These are phyloP conservation scores for Hericium erinaceus DNA, from an alignment of 768 basidiomycete genomes.

Conservation along the genomic window DNA sequence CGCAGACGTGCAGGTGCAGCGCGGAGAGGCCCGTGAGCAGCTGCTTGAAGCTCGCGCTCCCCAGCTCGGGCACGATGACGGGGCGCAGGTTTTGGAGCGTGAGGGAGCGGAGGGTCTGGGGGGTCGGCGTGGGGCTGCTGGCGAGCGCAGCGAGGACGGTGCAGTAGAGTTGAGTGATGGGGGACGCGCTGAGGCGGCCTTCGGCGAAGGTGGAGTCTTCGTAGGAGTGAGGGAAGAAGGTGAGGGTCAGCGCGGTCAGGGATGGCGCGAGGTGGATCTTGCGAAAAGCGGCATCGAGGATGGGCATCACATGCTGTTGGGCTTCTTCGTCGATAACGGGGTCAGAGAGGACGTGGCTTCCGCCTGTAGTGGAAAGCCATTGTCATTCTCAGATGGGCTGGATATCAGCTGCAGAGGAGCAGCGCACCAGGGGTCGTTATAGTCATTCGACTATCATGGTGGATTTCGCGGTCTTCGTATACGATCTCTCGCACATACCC, in stretches of 20 bases:
- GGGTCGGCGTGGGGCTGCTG: not conserved
- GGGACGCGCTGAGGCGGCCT: not conserved
- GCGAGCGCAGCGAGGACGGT: not conserved
- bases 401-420: too few relatives aligned
- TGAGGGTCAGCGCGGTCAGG: not conserved
- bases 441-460: not conserved
- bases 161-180: not conserved
- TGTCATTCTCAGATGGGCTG: too few relatives aligned
- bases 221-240: conserved; percentile 4
- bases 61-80: not conserved
- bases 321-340: not conserved
- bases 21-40: not conserved
- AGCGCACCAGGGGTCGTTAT: too few relatives aligned
- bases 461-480: not conserved
- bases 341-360: too few relatives aligned
- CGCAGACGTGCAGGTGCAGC: not conserved
- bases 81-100: not conserved
- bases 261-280: conserved; percentile 3
- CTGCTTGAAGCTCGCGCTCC: not conserved
- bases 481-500: not conserved
- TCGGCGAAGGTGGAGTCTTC: conserved; percentile 2
- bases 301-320: not conserved
- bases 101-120: not conserved
- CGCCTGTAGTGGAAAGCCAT: too few relatives aligned
- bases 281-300: not conserved